A percentile compares a stretch with the other conserved stretches of the same genome.
These are phyloP conservation scores for Sphagnum fallax DNA, from an alignment of 228 moss, liverwort and hornwort genomes.

Conservation along the genomic window DNA sequence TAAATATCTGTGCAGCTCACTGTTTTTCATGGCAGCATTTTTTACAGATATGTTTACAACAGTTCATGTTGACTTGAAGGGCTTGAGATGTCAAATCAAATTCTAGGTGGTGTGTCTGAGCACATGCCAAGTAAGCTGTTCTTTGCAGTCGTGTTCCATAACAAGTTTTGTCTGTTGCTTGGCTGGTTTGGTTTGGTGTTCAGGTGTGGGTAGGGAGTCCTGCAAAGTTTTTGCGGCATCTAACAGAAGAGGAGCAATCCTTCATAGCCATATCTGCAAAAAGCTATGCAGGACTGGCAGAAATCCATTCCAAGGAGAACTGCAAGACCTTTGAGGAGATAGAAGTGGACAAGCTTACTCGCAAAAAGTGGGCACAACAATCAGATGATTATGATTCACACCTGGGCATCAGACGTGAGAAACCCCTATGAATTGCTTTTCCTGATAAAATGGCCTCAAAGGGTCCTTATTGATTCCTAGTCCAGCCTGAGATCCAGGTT, in stretches of 20 bases:
- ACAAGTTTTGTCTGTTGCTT: too few species aligned
- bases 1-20: too few species aligned
- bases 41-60: too few species aligned
- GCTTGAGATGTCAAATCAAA: too few species aligned
- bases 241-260: slow-evolving; percentile 52
- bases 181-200: neutral
- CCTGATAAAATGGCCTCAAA: slow-evolving; percentile 38
- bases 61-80: too few species aligned
- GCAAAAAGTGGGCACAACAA: slow-evolving; percentile 44
- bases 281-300: slow-evolving; percentile 57
- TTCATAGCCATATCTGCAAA: slow-evolving; percentile 59
- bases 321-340: slow-evolving; percentile 61
- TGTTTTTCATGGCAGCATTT: too few species aligned
- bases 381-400: slow-evolving; percentile 35
- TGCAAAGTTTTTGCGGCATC: slow-evolving; percentile 78
- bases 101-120: too few species aligned
- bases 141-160: too few species aligned
- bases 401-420: slow-evolving; percentile 21
- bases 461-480: slow-evolving; percentile 15
- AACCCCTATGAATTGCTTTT: slow-evolving; percentile 37
- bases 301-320: slow-evolving; percentile 66
- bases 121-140: too few species aligned
- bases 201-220: slow-evolving; percentile 94
- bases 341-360: slow-evolving; percentile 35
- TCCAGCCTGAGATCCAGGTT: too few species aligned